Conservation (phyloP, 75 land plant species). For the Larix kaempferi region DNA sequence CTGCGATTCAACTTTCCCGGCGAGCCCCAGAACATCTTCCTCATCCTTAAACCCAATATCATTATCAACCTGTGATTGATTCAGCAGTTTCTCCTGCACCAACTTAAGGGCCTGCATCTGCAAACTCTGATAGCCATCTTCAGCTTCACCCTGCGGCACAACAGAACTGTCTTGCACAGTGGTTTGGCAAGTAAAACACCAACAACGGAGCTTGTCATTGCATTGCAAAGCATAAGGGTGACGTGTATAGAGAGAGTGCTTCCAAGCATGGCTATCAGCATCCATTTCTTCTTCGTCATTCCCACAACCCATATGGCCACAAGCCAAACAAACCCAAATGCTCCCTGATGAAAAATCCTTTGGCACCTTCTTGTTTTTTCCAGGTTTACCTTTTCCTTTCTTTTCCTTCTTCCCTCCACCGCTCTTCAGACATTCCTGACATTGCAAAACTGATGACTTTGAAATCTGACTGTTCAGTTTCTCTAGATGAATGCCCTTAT, state of each 20-base stretch:
- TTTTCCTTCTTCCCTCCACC: constrained; percentile 25
- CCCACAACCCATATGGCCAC: constrained; percentile 72
- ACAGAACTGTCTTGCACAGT: constrained; percentile 23
- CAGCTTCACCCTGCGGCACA: background rate
- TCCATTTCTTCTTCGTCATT: constrained; percentile 24
- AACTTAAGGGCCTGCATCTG: constrained; percentile 8
- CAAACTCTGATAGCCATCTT: background rate
- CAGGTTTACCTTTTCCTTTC: constrained; percentile 42
- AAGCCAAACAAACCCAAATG: constrained; percentile 82
- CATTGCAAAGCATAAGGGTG: constrained; percentile 56
- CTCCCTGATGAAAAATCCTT: constrained; percentile 16
- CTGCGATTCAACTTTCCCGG: background rate
- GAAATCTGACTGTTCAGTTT: constrained; percentile 31
- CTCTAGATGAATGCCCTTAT: constrained; percentile 33
- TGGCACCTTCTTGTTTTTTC: constrained; percentile 39
- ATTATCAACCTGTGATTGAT: constrained; percentile 15
- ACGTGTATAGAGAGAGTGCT: constrained; percentile 37
- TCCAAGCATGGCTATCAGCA: constrained; percentile 52
- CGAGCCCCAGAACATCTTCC: background rate
- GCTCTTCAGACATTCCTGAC: constrained; percentile 57
- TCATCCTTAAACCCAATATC: background rate
- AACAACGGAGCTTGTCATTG: constrained; percentile 44
- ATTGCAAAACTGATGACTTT: constrained; percentile 22
- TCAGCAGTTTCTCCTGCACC: constrained; percentile 9
- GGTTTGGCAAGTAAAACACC: constrained; percentile 70